Evolutionary conservation across 2,329 filamentous ascomycete species (phyloP), one percentile per base, ranked within the genome.

Genomic region (Curvularia hawaiiensis): DNA sequence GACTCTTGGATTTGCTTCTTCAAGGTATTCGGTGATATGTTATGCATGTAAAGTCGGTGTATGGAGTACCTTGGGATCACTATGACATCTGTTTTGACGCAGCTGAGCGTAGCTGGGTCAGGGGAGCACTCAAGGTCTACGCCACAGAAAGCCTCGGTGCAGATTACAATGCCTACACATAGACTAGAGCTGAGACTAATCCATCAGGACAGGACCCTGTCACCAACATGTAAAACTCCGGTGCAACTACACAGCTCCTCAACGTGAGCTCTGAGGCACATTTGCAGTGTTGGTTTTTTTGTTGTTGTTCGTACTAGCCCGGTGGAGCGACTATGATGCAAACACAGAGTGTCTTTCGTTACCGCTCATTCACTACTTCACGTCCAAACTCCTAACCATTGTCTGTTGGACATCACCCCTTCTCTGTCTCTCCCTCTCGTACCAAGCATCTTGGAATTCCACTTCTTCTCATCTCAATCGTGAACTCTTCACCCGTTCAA

Each of bases 281-380:
- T 22, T 46, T 14, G 14, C 9, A 26, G 35, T 28, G 31, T 33
- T 45, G 18, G 14, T 35, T 43, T 9, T 7, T 26, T 26, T 28
- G 16, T 41, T 28, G n/a, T 48, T 14, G 20, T 35, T 18, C 12
- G 14, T 30, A 22, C 28, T 40, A 24, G 12, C 11, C 4, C 31
- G 11, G 7, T n/a, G 10, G 28, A 26, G 18, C 12, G 24, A n/a
- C 35, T 16, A 35, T 5, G 12, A 43, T 43, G 7, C n/a, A 24
- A 28, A 14, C 9, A 26, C 7, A 16, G 10, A 45, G 28, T 46
- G 14, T 16, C 41, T 41, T 56, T 56, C 10, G 26, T 20, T 51
- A 26, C 41, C 30, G 22, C 38, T 26, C 22, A 14, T 53, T 53
- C n/a, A 26, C 49, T 56, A 46, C 31, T 39, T 12, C 22, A 56